Evolutionary conservation across 2,329 filamentous ascomycete genomes (phyloP), one percentile per base, ranked within the genome.

Genomic region (Colletotrichum sp.): DNA sequence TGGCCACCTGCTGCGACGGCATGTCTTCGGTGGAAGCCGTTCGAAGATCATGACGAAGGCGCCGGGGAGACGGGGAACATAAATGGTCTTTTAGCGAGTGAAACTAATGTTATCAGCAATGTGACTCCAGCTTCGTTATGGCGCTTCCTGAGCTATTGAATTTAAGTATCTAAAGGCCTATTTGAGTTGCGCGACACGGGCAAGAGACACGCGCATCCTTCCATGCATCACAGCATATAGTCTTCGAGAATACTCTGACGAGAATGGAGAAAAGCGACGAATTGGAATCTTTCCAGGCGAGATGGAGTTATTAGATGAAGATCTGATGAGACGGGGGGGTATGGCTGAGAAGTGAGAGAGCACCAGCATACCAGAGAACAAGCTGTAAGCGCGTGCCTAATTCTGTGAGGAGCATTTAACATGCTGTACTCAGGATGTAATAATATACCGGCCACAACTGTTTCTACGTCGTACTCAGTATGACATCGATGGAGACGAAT

Each of bases 201-300:
- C 8, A 39, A 3, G 5, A n/a, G 1, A 44, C 8, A 44, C 19
- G 19, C 19, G n/a, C 12, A 22, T 22, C n/a, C 12, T 8, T 52
- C n/a, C 11, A 2, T 22, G 12, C n/a, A 5, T 1, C n/a, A 13
- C n/a, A 52, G n/a, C 0, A 5, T 13, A 22, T 52, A 2, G 11
- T 48, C 44, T 52, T 52, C 0, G 5, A 4, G 44, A 52, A 52
- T 52, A 52, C 44, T 52, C 44, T 13, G 6, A 52, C 12, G 44
- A 52, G 6, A 52, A 22, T 52, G n/a, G n/a, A 52, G 44, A 52
- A 22, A 11, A 22, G n/a, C 0, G n/a, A 48, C 2, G 5, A 2
- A 48, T 12, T 7, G 6, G 44, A 5, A 22, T 22, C 2, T 48
- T n/a, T 48, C 4, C 6, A 0, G 6, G 8, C 6, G 16, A 22